Conservation (phyloP, 768 basidiomycete species). For the Gymnopilus dilepis region DNA sequence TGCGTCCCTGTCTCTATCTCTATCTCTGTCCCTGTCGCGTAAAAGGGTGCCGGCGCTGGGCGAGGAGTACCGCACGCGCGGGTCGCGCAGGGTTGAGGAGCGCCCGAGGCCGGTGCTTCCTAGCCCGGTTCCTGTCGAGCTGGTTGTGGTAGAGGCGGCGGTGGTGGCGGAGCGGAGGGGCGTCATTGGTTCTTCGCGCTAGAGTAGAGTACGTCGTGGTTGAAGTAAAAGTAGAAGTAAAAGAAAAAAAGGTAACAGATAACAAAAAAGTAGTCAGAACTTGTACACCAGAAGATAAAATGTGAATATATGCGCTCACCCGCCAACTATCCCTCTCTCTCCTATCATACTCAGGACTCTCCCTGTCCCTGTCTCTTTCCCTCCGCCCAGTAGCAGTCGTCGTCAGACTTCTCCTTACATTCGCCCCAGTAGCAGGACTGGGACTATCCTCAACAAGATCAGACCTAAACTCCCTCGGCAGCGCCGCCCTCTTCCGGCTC, state of each 20-base stretch:
- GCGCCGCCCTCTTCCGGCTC: constrained; percentile 42
- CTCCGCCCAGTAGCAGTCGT: background rate
- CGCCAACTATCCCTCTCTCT: constrained; percentile 21
- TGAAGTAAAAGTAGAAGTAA: background rate
- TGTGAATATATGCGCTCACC: constrained; percentile 27
- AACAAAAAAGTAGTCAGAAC: too few species aligned
- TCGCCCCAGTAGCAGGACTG: constrained; percentile 4
- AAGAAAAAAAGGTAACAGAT: background rate
- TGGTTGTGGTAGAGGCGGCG: background rate
- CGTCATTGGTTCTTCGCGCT: constrained; percentile 46
- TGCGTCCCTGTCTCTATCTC: too few species aligned
- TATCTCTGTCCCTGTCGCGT: too few species aligned
- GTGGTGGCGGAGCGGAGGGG: constrained; percentile 33
- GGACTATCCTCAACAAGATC: constrained; percentile 27
- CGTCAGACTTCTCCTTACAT: constrained; percentile 11
- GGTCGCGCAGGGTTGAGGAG: constrained; percentile 36
- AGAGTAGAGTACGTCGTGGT: background rate
- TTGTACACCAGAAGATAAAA: constrained; percentile 1
- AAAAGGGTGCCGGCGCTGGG: too few species aligned
- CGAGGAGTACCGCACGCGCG: constrained; percentile 14
- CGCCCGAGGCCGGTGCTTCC: constrained; percentile 16
- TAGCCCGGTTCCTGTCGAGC: background rate
- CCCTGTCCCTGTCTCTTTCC: constrained; percentile 29
- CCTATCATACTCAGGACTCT: background rate
- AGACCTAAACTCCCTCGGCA: constrained; percentile 49